phyloP scores from a whole-genome alignment of 2,329 filamentous ascomycete genomes.

The Fusarium concolor region DNA sequence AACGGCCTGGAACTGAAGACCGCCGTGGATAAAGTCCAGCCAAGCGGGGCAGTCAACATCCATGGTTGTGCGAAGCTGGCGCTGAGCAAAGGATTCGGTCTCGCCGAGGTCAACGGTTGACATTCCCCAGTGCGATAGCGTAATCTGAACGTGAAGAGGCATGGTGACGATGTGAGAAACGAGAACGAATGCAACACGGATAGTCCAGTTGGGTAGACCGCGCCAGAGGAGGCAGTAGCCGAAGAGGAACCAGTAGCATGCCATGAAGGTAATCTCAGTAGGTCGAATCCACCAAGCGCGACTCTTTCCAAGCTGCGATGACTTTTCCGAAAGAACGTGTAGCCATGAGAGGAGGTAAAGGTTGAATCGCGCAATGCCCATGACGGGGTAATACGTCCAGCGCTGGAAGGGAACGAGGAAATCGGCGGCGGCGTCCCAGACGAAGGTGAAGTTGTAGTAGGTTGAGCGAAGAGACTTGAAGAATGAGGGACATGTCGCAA shows the following conservation, averaged over 20 bases:
- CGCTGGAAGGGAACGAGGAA: conserved; percentile 70
- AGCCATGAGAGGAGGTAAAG: conserved; percentile 75
- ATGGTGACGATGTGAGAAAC: conserved; percentile 74
- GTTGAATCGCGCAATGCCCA: conserved; percentile 77
- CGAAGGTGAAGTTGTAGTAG: conserved; percentile 72
- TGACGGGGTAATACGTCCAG: conserved; percentile 76
- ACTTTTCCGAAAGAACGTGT: conserved; percentile 68
- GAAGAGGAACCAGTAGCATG: conserved; percentile 75
- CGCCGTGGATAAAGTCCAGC: conserved; percentile 79
- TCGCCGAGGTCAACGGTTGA: conserved; percentile 72
- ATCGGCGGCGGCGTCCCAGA: conserved; percentile 71
- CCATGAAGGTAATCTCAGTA: conserved; percentile 71
- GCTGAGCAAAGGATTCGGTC: conserved; percentile 74
- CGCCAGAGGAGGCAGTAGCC: conserved; percentile 74
- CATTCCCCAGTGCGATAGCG: conserved; percentile 79
- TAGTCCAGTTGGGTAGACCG: conserved; percentile 67
- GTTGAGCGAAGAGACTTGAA: conserved; percentile 71
- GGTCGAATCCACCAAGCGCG: conserved; percentile 76
- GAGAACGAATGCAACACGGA: conserved; percentile 71
- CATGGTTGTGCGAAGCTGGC: conserved; percentile 78
- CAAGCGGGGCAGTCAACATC: conserved; percentile 78
- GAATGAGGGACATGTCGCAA: conserved; percentile 74
- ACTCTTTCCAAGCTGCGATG: conserved; percentile 64
- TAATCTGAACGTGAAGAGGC: conserved; percentile 78
- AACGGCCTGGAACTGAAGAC: conserved; percentile 78